Evolutionary conservation across 805 yeast genomes (phyloP).

Genomic region (Candida tallmaniae): DNA sequence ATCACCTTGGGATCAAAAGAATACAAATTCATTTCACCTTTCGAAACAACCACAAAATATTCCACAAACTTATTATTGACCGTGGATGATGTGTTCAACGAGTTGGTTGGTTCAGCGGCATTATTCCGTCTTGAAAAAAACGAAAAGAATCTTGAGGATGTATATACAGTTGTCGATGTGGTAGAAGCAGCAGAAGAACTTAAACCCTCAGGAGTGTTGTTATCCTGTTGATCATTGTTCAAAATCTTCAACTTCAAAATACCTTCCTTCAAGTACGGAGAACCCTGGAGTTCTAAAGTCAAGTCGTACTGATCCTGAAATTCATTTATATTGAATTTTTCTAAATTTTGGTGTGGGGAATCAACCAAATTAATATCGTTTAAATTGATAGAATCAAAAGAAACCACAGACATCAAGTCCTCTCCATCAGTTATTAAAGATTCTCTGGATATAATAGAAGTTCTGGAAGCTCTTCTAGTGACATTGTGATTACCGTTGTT

Average conservation of each 20-base stretch:
- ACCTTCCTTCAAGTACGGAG: conserved; percentile 80
- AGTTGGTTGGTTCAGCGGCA: conserved; percentile 2
- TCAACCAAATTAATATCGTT: conserved; percentile 11
- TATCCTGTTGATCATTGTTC: conserved; percentile 36
- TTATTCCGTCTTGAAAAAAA: conserved; percentile 19
- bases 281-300: conserved; percentile 60
- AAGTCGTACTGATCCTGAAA: conserved; percentile 51
- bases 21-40: conserved; percentile 60
- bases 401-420: conserved; percentile 30
- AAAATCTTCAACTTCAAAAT: conserved; percentile 41
- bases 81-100: conserved; percentile 4
- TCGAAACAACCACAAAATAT: conserved; percentile 61
- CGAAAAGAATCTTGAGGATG: conserved; percentile 22
- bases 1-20: conserved; percentile 45
- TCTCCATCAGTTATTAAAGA: conserved; percentile 20
- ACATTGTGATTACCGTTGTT: conserved; percentile 9
- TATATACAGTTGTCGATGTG: conserved; percentile 14
- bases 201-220: conserved; percentile 10
- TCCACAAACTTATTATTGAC: conserved; percentile 34
- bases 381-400: conserved; percentile 27
- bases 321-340: conserved; percentile 35
- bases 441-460: conserved; percentile 30
- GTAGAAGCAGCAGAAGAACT: conserved; percentile 10
- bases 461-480: conserved; percentile 29
- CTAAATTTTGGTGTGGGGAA: conserved; percentile 19